Evolutionary conservation across 202 grass and related monocot species (phyloP).

Genomic region (Brachypodium distachyon): DNA sequence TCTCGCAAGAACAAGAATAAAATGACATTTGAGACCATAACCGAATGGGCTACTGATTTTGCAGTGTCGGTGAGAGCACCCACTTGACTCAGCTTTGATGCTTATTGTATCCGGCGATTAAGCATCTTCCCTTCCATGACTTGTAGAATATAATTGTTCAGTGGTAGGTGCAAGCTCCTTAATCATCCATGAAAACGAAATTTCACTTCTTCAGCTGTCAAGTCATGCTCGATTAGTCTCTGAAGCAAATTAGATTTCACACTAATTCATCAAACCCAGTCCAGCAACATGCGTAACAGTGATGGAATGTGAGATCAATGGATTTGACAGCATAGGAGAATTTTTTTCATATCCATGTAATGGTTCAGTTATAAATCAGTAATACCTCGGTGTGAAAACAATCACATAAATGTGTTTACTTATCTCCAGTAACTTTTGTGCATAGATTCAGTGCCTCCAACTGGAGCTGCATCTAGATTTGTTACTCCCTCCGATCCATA

Average conservation of each 20-base stretch:
- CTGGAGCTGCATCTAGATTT: neutral
- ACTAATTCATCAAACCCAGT: neutral
- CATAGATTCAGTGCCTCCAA: neutral
- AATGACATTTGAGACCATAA: neutral
- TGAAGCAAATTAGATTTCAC: neutral
- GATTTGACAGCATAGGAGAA: neutral
- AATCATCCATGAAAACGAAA: conserved; percentile 27
- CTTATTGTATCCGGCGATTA: conserved; percentile 36
- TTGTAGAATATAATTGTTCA: conserved; percentile 17
- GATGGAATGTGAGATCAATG: neutral
- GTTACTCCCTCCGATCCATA: too few relatives aligned
- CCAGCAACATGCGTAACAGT: neutral
- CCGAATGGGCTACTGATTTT: conserved; percentile 17
- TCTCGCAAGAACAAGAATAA: neutral
- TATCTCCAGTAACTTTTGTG: neutral
- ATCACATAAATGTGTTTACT: neutral
- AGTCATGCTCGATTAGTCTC: neutral
- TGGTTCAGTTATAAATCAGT: neutral
- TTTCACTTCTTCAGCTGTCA: conserved; percentile 21
- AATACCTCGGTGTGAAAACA: neutral
- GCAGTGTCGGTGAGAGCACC: conserved; percentile 41
- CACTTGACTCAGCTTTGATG: conserved; percentile 23
- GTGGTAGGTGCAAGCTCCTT: conserved; percentile 23
- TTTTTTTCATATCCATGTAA: neutral
- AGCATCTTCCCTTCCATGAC: conserved; percentile 28